A percentile compares a stretch with the other conserved stretches of the same genome.
Conservation (phyloP, 78 protist genomes). For the Chrysochromulina tobinii region DNA sequence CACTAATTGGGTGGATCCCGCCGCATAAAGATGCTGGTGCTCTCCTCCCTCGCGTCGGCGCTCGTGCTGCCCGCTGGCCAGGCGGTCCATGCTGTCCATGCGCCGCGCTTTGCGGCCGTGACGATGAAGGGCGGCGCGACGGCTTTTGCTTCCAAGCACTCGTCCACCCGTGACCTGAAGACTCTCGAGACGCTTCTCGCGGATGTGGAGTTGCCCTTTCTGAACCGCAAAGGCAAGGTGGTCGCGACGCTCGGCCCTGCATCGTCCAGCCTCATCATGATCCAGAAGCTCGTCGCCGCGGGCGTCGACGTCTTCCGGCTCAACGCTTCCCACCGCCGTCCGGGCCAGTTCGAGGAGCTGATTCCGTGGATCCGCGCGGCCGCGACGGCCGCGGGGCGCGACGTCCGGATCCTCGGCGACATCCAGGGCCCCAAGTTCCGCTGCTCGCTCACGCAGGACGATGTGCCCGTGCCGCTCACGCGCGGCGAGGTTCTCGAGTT, state of each 20-base stretch:
- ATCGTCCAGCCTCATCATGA: neutral
- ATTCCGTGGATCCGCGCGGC: neutral
- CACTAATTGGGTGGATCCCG: too few relatives aligned
- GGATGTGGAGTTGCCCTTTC: neutral
- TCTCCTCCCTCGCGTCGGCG: too few relatives aligned
- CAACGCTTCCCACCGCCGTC: slow-evolving; percentile 46
- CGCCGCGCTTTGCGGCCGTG: too few relatives aligned
- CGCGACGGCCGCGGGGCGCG: neutral
- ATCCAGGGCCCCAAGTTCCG: slow-evolving; percentile 57
- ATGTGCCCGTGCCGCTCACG: neutral
- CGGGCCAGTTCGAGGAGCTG: neutral
- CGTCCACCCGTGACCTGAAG: too few relatives aligned
- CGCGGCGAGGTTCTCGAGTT: neutral
- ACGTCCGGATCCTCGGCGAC: slow-evolving; percentile 4
- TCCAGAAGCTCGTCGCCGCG: neutral
- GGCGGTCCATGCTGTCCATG: too few relatives aligned
- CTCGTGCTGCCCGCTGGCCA: too few relatives aligned
- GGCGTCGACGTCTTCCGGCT: slow-evolving; percentile 54
- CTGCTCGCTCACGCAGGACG: neutral
- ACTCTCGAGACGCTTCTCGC: too few relatives aligned
- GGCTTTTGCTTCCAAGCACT: too few relatives aligned
- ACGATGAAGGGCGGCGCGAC: too few relatives aligned
- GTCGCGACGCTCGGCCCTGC: slow-evolving; percentile 54
- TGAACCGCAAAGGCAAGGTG: neutral
- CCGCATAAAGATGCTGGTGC: too few relatives aligned